These are phyloP conservation scores for Penstemon barbatus DNA, from an alignment of 257 asterid genomes.

Conservation along the genomic window DNA sequence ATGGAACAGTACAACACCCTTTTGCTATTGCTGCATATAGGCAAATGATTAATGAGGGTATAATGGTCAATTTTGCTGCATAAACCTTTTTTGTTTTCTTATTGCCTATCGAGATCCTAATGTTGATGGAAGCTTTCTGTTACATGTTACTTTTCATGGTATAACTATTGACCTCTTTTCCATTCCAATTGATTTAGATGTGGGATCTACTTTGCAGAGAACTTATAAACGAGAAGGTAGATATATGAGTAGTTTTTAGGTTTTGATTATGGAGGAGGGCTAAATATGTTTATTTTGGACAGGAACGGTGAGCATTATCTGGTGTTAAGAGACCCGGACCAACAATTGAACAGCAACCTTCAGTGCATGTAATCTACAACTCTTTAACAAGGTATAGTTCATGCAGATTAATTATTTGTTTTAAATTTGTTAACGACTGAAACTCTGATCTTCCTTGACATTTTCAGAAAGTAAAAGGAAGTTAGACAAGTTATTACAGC, in stretches of 20 bases:
- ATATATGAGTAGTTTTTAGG: conserved; percentile 76
- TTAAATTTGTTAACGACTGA: conserved; percentile 12
- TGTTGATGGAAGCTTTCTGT: not conserved
- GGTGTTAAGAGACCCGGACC: conserved; percentile 83
- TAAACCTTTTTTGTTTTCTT: too few relatives aligned
- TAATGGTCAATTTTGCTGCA: conserved; percentile 63
- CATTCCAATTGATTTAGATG: conserved; percentile 67
- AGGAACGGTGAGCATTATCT: conserved; percentile 43
- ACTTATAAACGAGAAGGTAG: conserved; percentile 81
- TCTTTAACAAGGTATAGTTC: conserved; percentile 70
- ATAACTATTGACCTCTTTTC: conserved; percentile 44
- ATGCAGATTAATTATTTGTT: conserved; percentile 13
- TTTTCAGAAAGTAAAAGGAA: conserved; percentile 68
- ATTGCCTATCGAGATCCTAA: conserved; percentile 27
- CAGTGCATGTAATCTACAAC: conserved; percentile 67
- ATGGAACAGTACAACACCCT: conserved; percentile 84
- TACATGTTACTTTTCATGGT: conserved; percentile 26
- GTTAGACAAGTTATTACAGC: conserved; percentile 79
- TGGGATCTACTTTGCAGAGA: conserved; percentile 91
- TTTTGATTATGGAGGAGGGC: too few relatives aligned
- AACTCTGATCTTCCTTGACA: conserved; percentile 21
- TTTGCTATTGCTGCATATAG: conserved; percentile 91
- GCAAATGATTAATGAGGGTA: conserved; percentile 73
- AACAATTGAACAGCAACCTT: conserved; percentile 62
- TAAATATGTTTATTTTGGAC: too few relatives aligned